Evolutionary conservation across 441 rosid species (phyloP), one percentile per base, ranked within the genome.

Genomic region (Daphne laureola): DNA sequence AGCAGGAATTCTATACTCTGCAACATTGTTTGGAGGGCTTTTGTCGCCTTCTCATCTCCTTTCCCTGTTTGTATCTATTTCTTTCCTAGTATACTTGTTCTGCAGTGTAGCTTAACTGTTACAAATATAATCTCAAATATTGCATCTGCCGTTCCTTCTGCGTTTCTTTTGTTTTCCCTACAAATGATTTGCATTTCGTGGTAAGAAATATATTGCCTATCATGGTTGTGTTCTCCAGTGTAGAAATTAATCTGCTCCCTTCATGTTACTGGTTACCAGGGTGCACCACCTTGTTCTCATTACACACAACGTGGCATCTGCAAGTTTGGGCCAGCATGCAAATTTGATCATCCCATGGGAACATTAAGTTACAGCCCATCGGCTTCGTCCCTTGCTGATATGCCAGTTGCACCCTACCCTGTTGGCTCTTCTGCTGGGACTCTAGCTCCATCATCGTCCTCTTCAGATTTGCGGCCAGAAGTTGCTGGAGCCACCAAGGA

Each of bases 281-380:
- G 86, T 23, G 88, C 84, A 49, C 83, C 85, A 13, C 75, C 60
- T 59, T 92, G 98, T 67, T 66, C 73, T 46, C 93, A 88, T 74
- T 92, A 71, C 64, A 63, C 87, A 1, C 94, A 77, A 47, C 86
- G 72, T 11, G 96, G 98, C 8, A 80, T 67, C 3, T 91, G 98
- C 90, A 92, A 84, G 69, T 92, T 84, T 63, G 96, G 98, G 38
- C 68, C 78, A 17, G 84, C 94, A 4, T 92, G 98, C 71, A 86
- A 74, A 75, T 92, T 81, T 64, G 88, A 92, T 63, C 98, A 92
- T 76, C 82, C 87, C 14, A 74, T 77, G 78, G 76, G 78, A 67
- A 53, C 68, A 5, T 72, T 84, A 54, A 83, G 90, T 70, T 84
- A 88, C 85, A 88, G 96, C 64, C 95, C 95, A n/a, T 91, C 98